Base-by-base conservation (phyloP, 192 early-diverging fungal genomes). In the Coemansia asiatica region DNA sequence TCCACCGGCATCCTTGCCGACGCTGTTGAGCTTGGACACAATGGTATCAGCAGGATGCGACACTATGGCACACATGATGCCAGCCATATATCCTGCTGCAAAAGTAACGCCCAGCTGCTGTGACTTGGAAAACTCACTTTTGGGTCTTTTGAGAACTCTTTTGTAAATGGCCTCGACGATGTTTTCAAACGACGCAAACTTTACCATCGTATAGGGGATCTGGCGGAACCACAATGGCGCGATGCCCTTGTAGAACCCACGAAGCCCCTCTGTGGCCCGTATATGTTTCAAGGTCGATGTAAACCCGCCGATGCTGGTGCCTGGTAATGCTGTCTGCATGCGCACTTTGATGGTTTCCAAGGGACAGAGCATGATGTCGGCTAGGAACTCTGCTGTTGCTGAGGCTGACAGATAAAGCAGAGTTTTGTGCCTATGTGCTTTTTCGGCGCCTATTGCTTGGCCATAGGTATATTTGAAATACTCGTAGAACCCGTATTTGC, bases 401-500 rank as follows among this genome's bases (percentile, higher is more conserved):
- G 89, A 90, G 5, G 84, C 89, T 35, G 82, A 60, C 51, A 88
- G 68, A 59, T 86, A 90, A 27, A 92, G 63, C 26, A 83, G 49
- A 0, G 86, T 87, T 66, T 87, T 84, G 78, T 91, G 86, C 58
- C 86, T 82, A 13, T 72, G 55, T 15, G 90, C 84, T 63, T 65
- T 77, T 62, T 89, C 75, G 18, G 81, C 79, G 59, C 87, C 86
- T 25, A 72, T 84, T 2, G 83, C 9, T 19, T 78, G 66, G 62
- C 80, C 56, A 68, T 88, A 90, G 23, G 66, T 64, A 75, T 90
- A 86, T 69, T 94, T 94, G 84, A 91, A 94, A 46, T 85, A 59
- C 75, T 94, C 92, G 78, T 93, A 92, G 38, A 90, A 84, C 18
- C 92, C 92, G 72, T 91, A 94, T 72, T 94, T 94, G 75, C 87